phyloP scores from a whole-genome alignment of 176 grass and related monocot genomes.

The Triticum urartu region DNA sequence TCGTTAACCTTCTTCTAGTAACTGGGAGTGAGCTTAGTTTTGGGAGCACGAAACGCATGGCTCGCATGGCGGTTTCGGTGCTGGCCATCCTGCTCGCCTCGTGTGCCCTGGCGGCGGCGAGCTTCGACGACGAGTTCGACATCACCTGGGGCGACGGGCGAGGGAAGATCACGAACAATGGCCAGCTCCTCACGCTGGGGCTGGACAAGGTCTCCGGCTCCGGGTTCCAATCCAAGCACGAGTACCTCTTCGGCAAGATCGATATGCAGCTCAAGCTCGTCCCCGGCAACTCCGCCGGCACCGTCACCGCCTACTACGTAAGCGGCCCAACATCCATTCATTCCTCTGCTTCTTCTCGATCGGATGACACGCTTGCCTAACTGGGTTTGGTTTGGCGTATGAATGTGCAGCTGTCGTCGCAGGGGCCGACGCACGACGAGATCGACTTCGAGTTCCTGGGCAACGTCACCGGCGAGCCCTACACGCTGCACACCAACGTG shows the following conservation, averaged over 20 bases:
- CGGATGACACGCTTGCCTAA: background rate
- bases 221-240: slow-evolving; percentile 81
- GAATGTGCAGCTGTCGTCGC: slow-evolving; percentile 58
- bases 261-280: slow-evolving; percentile 91
- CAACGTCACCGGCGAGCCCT: slow-evolving; percentile 63
- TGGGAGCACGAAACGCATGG: background rate
- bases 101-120: slow-evolving; percentile 27
- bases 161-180: slow-evolving; percentile 52
- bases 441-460: slow-evolving; percentile 95
- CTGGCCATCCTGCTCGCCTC: background rate
- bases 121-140: slow-evolving; percentile 66
- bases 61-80: no score
- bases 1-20: no score
- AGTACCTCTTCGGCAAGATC: slow-evolving; percentile 91
- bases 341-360: no score
- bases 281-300: slow-evolving; percentile 82
- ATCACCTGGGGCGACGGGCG: slow-evolving; percentile 83
- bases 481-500: slow-evolving; percentile 92
- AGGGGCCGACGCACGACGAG: slow-evolving; percentile 72
- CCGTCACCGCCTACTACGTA: slow-evolving; percentile 89
- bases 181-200: slow-evolving; percentile 55
- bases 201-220: slow-evolving; percentile 71
- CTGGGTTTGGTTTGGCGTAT: background rate
- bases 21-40: background rate
- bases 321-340: background rate